Evolutionary conservation across 345 rosid species (phyloP).

Genomic region (Moricandia arvensis): DNA sequence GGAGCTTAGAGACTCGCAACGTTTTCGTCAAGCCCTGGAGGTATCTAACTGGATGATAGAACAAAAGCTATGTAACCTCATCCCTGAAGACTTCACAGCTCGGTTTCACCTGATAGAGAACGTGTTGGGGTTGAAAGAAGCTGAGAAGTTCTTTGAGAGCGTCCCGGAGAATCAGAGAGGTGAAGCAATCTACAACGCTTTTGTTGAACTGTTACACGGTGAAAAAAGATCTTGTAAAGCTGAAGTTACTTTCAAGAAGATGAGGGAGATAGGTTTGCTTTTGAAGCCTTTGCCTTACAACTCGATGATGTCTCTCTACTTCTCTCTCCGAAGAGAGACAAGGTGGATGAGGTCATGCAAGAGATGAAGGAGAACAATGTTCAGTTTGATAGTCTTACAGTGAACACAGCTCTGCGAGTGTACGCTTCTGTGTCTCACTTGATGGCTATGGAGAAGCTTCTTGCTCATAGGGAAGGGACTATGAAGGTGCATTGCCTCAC

Average conservation of each 20-base stretch:
- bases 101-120: background rate
- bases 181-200: background rate
- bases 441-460: background rate
- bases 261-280: constrained; percentile 16
- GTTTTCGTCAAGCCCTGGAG: constrained; percentile 2
- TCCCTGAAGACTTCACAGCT: background rate
- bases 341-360: background rate
- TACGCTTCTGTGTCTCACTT: constrained; percentile 6
- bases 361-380: constrained; percentile 15
- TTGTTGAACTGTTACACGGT: background rate
- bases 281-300: constrained; percentile 10
- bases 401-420: constrained; percentile 13
- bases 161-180: background rate
- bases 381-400: background rate
- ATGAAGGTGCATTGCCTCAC: background rate
- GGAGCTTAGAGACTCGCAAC: background rate
- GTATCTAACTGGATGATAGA: constrained; percentile 1
- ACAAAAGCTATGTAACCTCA: background rate
- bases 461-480: background rate
- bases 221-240: background rate
- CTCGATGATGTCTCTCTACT: constrained; percentile 10
- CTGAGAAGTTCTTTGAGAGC: constrained; percentile 14
- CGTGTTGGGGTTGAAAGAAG: constrained; percentile 4
- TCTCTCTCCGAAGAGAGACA: background rate
- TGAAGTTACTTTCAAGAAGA: background rate